A percentile compares a stretch with the other conserved stretches of the same genome.
Evolutionary conservation across 768 basidiomycete species (phyloP).

Genomic region (Russula abietina): DNA sequence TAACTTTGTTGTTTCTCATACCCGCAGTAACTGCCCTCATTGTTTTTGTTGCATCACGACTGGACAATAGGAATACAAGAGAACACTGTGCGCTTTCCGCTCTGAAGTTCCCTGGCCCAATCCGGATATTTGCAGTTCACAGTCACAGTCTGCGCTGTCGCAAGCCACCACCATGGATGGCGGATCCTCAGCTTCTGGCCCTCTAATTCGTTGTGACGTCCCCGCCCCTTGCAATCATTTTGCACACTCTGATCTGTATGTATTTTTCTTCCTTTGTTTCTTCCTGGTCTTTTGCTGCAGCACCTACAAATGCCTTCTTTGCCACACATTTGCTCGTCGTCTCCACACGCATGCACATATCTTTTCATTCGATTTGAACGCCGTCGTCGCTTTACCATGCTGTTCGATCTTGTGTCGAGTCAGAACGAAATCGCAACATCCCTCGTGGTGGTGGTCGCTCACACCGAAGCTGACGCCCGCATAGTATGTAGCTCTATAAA

Average conservation of each 20-base stretch:
- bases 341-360: constrained; percentile 16
- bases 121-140: constrained; percentile 11
- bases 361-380: constrained; percentile 25
- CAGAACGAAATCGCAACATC: no score
- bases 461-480: no score
- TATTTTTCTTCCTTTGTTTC: constrained; percentile 31
- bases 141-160: background rate
- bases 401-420: no score
- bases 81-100: constrained; percentile 11
- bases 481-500: no score
- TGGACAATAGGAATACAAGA: no score
- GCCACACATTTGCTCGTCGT: constrained; percentile 24
- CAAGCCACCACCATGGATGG: no score
- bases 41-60: constrained; percentile 10
- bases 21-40: constrained; percentile 15
- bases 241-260: constrained; percentile 77
- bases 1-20: background rate
- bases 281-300: constrained; percentile 28
- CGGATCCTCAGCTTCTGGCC: constrained; percentile 71
- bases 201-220: constrained; percentile 85
- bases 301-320: constrained; percentile 23
- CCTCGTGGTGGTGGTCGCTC: no score
- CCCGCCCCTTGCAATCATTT: constrained; percentile 79
- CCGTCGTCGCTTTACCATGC: no score
- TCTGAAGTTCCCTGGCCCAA: constrained; percentile 2